These are phyloP conservation scores for Ramularia collo-cygni DNA, from an alignment of 2,329 filamentous ascomycete genomes.

Conservation along the genomic window DNA sequence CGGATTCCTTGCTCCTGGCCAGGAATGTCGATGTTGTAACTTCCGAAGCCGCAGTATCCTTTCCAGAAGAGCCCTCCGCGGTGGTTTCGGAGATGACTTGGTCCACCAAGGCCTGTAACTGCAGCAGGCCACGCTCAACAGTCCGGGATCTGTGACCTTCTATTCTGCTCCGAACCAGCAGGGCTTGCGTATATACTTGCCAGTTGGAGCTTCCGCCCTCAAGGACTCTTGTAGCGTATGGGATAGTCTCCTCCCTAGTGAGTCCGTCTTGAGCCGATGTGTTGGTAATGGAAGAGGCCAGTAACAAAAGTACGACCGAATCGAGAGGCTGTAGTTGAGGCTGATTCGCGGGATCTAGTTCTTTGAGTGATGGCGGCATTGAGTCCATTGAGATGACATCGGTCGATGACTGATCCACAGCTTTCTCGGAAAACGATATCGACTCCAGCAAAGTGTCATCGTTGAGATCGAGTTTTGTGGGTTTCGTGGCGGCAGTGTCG, in stretches of 20 bases:
- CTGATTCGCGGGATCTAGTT: constrained; percentile 69
- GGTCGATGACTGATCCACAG: constrained; percentile 28
- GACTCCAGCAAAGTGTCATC: constrained; percentile 88
- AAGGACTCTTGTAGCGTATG: constrained; percentile 82
- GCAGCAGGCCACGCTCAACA: constrained; percentile 79
- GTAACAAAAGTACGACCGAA: constrained; percentile 73
- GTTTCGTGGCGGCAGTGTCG: constrained; percentile 10
- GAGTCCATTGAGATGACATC: constrained; percentile 39
- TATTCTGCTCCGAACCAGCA: constrained; percentile 82
- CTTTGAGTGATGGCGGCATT: constrained; percentile 56
- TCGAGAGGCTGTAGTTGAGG: constrained; percentile 77
- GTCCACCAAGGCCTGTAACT: constrained; percentile 91
- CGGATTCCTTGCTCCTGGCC: constrained; percentile 64
- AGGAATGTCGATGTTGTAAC: constrained; percentile 65
- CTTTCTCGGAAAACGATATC: constrained; percentile 65
- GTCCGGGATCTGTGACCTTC: constrained; percentile 84
- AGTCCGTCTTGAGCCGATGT: constrained; percentile 76
- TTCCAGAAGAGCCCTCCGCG: constrained; percentile 9
- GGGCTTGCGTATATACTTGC: constrained; percentile 93
- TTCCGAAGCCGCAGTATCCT: constrained; percentile 31
- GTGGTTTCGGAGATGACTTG: constrained; percentile 83
- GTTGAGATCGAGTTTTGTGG: constrained; percentile 66
- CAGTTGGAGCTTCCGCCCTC: constrained; percentile 88
- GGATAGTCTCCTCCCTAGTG: constrained; percentile 87
- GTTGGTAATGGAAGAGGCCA: constrained; percentile 84